Conservation (phyloP, 495 filamentous ascomycete species). For the Astrocystis sublimbata region DNA sequence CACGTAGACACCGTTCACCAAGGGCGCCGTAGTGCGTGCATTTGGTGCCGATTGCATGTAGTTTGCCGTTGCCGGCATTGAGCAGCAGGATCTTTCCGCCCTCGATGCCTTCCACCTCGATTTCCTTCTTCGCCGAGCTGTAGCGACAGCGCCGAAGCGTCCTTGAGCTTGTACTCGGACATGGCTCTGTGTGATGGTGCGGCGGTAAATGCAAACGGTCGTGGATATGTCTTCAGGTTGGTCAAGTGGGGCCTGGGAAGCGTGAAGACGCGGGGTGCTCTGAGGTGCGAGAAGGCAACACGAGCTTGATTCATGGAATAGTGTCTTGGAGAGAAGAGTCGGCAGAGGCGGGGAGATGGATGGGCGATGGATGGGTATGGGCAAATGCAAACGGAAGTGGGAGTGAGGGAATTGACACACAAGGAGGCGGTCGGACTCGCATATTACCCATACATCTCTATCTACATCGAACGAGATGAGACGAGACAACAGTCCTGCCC, state of each 20-base stretch:
- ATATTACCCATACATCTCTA: too few species aligned
- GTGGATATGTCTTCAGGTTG: too few species aligned
- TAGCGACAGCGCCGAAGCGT: slow-evolving; percentile 68
- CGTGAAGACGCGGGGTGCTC: slow-evolving; percentile 14
- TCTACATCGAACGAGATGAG: not conserved
- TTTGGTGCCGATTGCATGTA: slow-evolving; percentile 78
- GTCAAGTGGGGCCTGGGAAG: slow-evolving; percentile 10
- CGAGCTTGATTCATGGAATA: slow-evolving; percentile 31
- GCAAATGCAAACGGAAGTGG: not conserved
- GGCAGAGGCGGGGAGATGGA: not conserved
- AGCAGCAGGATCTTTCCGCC: slow-evolving; percentile 83
- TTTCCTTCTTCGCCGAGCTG: slow-evolving; percentile 80
- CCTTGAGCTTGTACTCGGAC: slow-evolving; percentile 85
- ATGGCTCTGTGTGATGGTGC: slow-evolving; percentile 36
- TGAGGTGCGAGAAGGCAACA: slow-evolving; percentile 16
- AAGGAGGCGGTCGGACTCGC: not conserved
- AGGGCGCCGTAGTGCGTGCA: slow-evolving; percentile 93
- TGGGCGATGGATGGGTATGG: not conserved
- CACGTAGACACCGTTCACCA: slow-evolving; percentile 80
- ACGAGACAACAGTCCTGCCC: not conserved
- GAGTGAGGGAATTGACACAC: not conserved
- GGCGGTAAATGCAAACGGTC: not conserved
- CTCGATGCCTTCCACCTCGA: slow-evolving; percentile 83
- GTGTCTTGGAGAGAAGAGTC: not conserved
- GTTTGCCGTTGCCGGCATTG: slow-evolving; percentile 61